These are phyloP conservation scores for Boletus pseudo-olivaceus DNA, from an alignment of 768 basidiomycete species.

Conservation along the genomic window DNA sequence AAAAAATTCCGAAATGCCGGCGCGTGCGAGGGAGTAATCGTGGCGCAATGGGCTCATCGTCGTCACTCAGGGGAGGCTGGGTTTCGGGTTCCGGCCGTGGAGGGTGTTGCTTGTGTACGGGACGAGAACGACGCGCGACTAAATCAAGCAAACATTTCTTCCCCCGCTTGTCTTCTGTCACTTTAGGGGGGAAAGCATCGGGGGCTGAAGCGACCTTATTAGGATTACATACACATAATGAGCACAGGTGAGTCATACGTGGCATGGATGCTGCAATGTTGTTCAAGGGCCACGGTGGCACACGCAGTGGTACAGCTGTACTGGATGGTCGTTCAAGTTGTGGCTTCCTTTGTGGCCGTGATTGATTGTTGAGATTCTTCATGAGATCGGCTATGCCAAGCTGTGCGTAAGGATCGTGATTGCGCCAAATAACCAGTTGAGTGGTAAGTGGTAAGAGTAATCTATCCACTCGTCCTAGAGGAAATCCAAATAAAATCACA, in stretches of 20 bases:
- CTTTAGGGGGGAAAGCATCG: constrained; percentile 32
- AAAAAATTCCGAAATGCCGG: constrained; percentile 37
- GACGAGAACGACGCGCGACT: constrained; percentile 18
- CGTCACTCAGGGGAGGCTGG: not conserved
- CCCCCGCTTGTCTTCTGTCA: constrained; percentile 11
- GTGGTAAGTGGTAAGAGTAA: constrained; percentile 34
- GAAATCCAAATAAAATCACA: not conserved
- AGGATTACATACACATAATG: not conserved
- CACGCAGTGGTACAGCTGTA: constrained; percentile 9
- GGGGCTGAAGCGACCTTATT: constrained; percentile 34
- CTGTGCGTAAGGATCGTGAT: constrained; percentile 30
- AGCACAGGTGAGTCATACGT: constrained; percentile 27
- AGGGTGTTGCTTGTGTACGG: constrained; percentile 25
- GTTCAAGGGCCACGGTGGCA: constrained; percentile 25
- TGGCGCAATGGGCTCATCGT: constrained; percentile 6
- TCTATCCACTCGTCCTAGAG: constrained; percentile 30
- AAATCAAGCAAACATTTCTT: constrained; percentile 11
- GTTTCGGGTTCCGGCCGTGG: constrained; percentile 8
- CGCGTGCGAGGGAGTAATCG: constrained; percentile 16
- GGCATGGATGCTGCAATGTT: constrained; percentile 33
- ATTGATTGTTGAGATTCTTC: constrained; percentile 12
- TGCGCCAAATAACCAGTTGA: constrained; percentile 27
- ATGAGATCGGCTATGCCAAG: constrained; percentile 35
- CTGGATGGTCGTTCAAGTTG: constrained; percentile 15
- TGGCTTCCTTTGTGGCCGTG: constrained; percentile 14